phyloP scores from a whole-genome alignment of 2,329 filamentous ascomycete species.

The Talaromyces islandicus region DNA sequence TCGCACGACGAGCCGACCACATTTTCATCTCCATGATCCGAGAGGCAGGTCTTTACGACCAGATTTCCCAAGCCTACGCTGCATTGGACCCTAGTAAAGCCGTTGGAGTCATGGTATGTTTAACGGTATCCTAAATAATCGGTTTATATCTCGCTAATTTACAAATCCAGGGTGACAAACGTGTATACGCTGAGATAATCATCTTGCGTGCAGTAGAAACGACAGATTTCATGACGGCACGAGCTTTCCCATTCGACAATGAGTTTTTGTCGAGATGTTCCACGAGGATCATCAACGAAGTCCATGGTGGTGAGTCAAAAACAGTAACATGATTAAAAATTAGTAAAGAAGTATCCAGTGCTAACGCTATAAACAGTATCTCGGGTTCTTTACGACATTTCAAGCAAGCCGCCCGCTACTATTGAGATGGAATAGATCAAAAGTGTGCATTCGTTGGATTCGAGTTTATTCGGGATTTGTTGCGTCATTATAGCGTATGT shows the following conservation, averaged over 20 bases:
- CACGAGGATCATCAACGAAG: conserved; percentile 67
- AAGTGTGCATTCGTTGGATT: background rate
- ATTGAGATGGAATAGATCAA: conserved; percentile 22
- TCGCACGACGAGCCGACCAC: conserved; percentile 45
- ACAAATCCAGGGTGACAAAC: conserved; percentile 52
- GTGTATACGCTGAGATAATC: conserved; percentile 58
- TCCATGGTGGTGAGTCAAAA: conserved; percentile 46
- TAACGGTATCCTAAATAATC: background rate
- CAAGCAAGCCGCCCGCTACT: conserved; percentile 15
- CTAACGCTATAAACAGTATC: conserved; percentile 40
- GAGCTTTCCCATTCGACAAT: conserved; percentile 60
- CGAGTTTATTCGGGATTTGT: background rate
- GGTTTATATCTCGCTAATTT: background rate
- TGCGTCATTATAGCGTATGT: background rate
- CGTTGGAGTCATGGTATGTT: conserved; percentile 30
- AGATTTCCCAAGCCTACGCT: conserved; percentile 66
- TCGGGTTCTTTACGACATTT: conserved; percentile 62
- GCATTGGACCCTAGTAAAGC: conserved; percentile 60
- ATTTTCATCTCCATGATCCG: conserved; percentile 43
- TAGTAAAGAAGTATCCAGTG: background rate
- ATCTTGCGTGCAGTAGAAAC: conserved; percentile 55
- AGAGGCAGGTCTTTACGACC: conserved; percentile 39
- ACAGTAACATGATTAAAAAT: background rate
- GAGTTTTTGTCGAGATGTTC: conserved; percentile 60
- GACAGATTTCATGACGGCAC: conserved; percentile 67